Evolutionary conservation across 2,329 filamentous ascomycete species (phyloP), one percentile per base, ranked within the genome.

Genomic region (Ophiognomonia clavigignenti-juglandacearum): DNA sequence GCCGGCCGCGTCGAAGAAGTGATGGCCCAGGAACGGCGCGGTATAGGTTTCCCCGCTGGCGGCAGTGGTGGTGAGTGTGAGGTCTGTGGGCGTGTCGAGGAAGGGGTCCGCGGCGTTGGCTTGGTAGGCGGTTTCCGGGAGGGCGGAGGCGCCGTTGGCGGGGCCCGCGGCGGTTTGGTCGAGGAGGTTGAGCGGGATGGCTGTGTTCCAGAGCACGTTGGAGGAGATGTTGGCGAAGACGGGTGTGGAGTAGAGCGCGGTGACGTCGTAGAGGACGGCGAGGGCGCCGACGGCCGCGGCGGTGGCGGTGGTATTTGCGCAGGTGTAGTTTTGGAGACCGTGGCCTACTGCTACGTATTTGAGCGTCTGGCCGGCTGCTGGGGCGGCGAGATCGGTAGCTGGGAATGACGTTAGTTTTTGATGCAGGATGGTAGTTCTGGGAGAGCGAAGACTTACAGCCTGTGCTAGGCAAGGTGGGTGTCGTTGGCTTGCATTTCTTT

Each of bases 271-370:
- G 50, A 83, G 73, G 45, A 76, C 73, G 51, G 80, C 80, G 20
- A 82, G 67, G 39, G 80, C 80, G 38, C 80, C 80, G 18, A 65
- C 61, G n/a, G 71, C 62, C 6, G 57, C 56, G 24, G 71, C 66
- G 0, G 57, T 54, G 3, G 60, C 62, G 9, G 64, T 61, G 14
- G 58, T 50, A n/a, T 57, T 47, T 24, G 57, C 60, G 64, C 82
- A 86, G 31, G 78, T 82, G 70, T 86, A 86, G 73, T 86, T 86
- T 59, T 86, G 82, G 57, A 82, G 76, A 48, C 82, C 82, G 56
- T 82, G 75, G 55, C 82, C 82, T 35, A 86, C 65, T 47, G 72
- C 73, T 52, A 86, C 75, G 66, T 74, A 66, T 60, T 77, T 73
- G 31, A 82, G 65, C 5, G 61, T 60, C 36, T 68, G 56, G 52